Evolutionary conservation across 2,329 filamentous ascomycete genomes (phyloP), one percentile per base, ranked within the genome.

Genomic region (Fusarium chuoi): DNA sequence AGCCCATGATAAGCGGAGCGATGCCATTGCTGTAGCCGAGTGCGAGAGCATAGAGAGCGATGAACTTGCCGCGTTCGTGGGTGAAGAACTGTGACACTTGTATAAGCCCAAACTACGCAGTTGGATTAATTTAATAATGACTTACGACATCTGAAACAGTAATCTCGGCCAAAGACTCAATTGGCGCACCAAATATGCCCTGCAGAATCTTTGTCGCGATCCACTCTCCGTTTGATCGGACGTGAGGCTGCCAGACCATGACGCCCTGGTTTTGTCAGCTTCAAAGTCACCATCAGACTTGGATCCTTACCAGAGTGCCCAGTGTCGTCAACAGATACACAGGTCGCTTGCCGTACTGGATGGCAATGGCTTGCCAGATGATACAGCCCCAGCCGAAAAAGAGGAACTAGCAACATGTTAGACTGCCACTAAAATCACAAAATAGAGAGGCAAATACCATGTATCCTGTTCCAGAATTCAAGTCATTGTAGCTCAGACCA

Each of bases 71-170:
- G 5, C 46, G 46, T 10, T 49, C 46, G 2, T 49, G 46, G 0
- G 46, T 49, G 5, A 49, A 49, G 22, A 49, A n/a, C 46, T 49
- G 3, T 3, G 10, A n/a, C 3, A 6, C 14, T 17, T 9, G 0
- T 3, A 6, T 49, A 17, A 49, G 14, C 9, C 1, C n/a, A 4
- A 2, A 1, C 8, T 2, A 1, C 20, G 10, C 14, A 0, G 0
- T 4, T 12, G 5, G 0, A 1, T n/a, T 48, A 3, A 4, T 7
- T 2, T 5, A 18, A 0, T 6, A 17, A 2, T 9, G 11, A 12
- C 46, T 33, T 33, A 33, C 46, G 15, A 49, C 28, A 6, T 49
- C 46, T 7, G 46, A 49, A 13, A 49, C 46, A 2, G 46, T 33
- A 2, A 49, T 49, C 7, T 49, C 46, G 2, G 28, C 46, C 7